Conservation (phyloP, 257 asterid genomes). For the Solanum virginianum region DNA sequence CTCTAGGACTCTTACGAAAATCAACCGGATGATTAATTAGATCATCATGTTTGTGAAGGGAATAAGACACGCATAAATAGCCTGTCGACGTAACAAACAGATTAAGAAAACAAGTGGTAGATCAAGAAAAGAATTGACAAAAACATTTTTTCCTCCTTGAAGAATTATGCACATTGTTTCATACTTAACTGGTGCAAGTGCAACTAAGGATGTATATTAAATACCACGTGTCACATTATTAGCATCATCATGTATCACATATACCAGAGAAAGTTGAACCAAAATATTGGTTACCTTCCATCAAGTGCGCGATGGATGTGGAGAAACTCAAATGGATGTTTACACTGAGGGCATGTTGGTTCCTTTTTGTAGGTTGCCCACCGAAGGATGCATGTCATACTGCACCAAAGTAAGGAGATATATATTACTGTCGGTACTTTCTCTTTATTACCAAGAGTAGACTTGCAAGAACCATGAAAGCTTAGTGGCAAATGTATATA, state of each 20-base stretch:
- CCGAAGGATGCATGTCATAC: slow-evolving; percentile 76
- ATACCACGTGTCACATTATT: neutral
- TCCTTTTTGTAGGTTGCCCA: slow-evolving; percentile 87
- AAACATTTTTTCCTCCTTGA: neutral
- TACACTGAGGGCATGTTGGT: slow-evolving; percentile 87
- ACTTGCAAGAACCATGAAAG: neutral
- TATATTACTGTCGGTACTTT: neutral
- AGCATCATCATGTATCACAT: neutral
- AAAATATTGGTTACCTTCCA: slow-evolving; percentile 51
- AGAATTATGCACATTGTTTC: neutral
- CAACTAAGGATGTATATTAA: neutral
- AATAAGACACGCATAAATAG: neutral
- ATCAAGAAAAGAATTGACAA: neutral
- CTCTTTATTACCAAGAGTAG: neutral
- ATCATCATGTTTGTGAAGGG: neutral
- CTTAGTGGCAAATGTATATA: neutral
- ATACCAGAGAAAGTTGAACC: neutral
- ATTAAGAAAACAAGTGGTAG: neutral
- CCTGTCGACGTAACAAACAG: neutral
- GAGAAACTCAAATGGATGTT: slow-evolving; percentile 64
- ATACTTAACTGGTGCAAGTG: neutral
- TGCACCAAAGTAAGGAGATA: slow-evolving; percentile 10
- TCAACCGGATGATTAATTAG: neutral
- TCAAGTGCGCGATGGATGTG: slow-evolving; percentile 79
- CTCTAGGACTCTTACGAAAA: neutral